Evolutionary conservation across 2,329 filamentous ascomycete genomes (phyloP).

Genomic region (Xylariaceae sp.): DNA sequence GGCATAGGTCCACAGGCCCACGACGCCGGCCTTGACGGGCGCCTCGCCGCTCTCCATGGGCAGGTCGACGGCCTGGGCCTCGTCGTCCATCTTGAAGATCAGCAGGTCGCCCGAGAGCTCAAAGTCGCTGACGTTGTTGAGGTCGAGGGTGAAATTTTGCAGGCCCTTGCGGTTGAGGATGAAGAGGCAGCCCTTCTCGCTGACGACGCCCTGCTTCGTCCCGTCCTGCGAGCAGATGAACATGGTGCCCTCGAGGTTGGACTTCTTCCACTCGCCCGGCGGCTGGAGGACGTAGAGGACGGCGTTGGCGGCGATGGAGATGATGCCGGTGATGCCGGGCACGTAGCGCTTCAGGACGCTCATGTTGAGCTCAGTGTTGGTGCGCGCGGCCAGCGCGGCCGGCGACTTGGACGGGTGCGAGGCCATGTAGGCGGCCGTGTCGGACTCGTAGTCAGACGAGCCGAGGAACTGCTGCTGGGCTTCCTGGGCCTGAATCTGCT

Average conservation of each 20-base stretch:
- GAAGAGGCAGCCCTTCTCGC: conserved; percentile 50
- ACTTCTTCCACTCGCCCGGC: conserved; percentile 72
- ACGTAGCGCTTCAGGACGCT: conserved; percentile 75
- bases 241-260: conserved; percentile 75
- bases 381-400: conserved; percentile 52
- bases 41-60: conserved; percentile 17
- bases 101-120: conserved; percentile 53
- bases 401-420: conserved; percentile 32
- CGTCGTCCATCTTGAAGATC: conserved; percentile 35
- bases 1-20: conserved; percentile 21
- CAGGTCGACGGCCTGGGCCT: conserved; percentile 9
- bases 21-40: conserved; percentile 11
- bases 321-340: conserved; percentile 63
- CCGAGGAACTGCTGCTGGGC: conserved; percentile 25
- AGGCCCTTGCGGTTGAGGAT: conserved; percentile 66
- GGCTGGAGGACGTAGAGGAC: conserved; percentile 70
- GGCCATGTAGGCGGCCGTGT: conserved; percentile 44
- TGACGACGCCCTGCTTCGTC: conserved; percentile 27
- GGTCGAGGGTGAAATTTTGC: conserved; percentile 61
- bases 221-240: conserved; percentile 67
- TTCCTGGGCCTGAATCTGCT: conserved; percentile 18
- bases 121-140: conserved; percentile 54
- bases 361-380: conserved; percentile 82
- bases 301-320: conserved; percentile 76
- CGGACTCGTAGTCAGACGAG: conserved; percentile 58